These are phyloP conservation scores for Astragalus glycyphyllos DNA, from an alignment of 306 rosid species.

Conservation along the genomic window DNA sequence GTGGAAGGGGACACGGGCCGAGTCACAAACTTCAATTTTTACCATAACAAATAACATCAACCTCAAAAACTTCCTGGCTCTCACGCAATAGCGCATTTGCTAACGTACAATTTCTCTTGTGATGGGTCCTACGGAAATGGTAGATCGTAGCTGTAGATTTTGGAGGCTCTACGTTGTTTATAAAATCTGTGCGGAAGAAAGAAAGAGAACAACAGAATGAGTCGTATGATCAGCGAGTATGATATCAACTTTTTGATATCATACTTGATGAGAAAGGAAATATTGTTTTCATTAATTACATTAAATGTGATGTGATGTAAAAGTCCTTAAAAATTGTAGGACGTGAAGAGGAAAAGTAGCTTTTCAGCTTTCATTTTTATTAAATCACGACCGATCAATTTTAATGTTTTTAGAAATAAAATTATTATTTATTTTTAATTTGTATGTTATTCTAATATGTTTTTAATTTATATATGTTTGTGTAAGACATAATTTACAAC, in stretches of 20 bases:
- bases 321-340: background rate
- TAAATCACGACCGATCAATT: too few species aligned
- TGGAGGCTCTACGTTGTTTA: too few species aligned
- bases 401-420: too few species aligned
- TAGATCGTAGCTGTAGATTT: too few species aligned
- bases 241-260: background rate
- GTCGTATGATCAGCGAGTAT: too few species aligned
- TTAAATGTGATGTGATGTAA: background rate
- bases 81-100: slow-evolving; percentile 1
- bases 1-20: background rate
- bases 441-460: too few species aligned
- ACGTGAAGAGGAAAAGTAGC: background rate
- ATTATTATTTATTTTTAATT: too few species aligned
- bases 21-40: background rate
- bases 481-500: too few species aligned
- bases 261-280: background rate
- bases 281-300: background rate
- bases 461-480: too few species aligned
- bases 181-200: too few species aligned
- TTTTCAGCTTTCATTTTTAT: too few species aligned
- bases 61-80: background rate
- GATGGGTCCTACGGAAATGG: background rate
- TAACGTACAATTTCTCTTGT: background rate
- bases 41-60: background rate
- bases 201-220: too few species aligned